Evolutionary conservation across 2,329 filamentous ascomycete genomes (phyloP).

Genomic region (Onygena corvina): DNA sequence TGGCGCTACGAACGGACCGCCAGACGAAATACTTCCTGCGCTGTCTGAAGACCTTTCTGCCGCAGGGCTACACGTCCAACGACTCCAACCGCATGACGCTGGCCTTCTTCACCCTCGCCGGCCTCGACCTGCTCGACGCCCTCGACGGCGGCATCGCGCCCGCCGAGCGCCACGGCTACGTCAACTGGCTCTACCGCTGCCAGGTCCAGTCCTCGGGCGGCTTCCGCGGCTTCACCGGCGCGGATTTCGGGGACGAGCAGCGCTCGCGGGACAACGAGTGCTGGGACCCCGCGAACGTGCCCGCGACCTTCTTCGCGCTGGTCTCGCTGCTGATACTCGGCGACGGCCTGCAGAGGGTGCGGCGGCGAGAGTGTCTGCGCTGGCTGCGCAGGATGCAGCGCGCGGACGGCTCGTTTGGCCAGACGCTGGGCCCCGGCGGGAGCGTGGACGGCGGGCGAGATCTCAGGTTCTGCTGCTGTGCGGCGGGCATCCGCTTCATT

Average conservation of each 20-base stretch:
- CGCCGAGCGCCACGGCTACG: conserved; percentile 52
- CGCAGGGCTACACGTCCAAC: conserved; percentile 69
- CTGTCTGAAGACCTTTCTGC: conserved; percentile 70
- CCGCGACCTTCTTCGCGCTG: conserved; percentile 81
- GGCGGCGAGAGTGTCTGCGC: conserved; percentile 52
- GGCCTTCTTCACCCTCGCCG: conserved; percentile 77
- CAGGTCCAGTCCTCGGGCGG: conserved; percentile 70
- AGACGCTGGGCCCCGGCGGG: conserved; percentile 53
- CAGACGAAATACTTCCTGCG: conserved; percentile 90
- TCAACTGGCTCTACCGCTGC: conserved; percentile 53
- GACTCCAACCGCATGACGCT: conserved; percentile 86
- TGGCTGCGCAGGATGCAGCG: conserved; percentile 73
- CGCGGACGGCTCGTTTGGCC: conserved; percentile 79
- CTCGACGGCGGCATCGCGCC: conserved; percentile 44
- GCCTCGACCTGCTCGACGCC: conserved; percentile 65
- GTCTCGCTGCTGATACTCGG: conserved; percentile 56
- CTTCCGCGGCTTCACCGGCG: conserved; percentile 75
- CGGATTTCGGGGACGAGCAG: conserved; percentile 39
- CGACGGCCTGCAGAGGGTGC: conserved; percentile 53
- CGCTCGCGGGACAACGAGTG: conserved; percentile 41
- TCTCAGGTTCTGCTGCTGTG: conserved; percentile 78
- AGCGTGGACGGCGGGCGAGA: conserved; percentile 67
- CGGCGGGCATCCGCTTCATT: conserved; percentile 69
- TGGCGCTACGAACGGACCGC: conserved; percentile 35
- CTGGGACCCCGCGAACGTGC: conserved; percentile 70